A percentile compares a stretch with the other conserved stretches of the same genome.
Evolutionary conservation across 129 eudicot genomes (phyloP).

Genomic region (Ambrosia trifida): DNA sequence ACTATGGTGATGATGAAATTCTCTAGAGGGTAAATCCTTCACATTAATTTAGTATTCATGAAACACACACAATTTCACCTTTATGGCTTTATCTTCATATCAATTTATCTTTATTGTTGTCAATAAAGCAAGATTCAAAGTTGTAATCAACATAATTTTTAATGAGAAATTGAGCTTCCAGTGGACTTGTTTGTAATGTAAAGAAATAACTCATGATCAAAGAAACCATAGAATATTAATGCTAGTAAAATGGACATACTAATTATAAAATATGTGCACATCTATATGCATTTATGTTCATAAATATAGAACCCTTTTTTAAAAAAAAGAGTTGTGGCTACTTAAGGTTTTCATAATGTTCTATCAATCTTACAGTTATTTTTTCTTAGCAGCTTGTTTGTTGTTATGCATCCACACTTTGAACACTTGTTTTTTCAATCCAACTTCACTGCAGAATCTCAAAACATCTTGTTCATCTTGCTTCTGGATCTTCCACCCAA

Average conservation of each 20-base stretch:
- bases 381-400: conserved; percentile 73
- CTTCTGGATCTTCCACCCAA: conserved; percentile 85
- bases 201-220: conserved; percentile 7
- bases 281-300: conserved; percentile 28
- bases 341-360: conserved; percentile 22
- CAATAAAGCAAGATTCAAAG: neutral
- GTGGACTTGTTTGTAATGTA: conserved; percentile 22
- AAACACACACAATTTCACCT: neutral
- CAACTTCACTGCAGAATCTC: conserved; percentile 56
- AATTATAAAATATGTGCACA: conserved; percentile 20
- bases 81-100: neutral
- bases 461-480: conserved; percentile 68
- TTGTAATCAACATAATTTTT: neutral
- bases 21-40: too few species aligned
- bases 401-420: conserved; percentile 95
- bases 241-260: conserved; percentile 19
- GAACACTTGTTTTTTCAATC: conserved; percentile 68
- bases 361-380: conserved; percentile 40
- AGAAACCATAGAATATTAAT: conserved; percentile 7
- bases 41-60: too few species aligned
- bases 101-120: conserved; percentile 8
- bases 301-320: neutral
- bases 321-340: conserved; percentile 18
- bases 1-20: too few species aligned
- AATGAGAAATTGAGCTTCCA: neutral